phyloP scores from a whole-genome alignment of 129 eudicot genomes.

The Escallonia herrerae region DNA sequence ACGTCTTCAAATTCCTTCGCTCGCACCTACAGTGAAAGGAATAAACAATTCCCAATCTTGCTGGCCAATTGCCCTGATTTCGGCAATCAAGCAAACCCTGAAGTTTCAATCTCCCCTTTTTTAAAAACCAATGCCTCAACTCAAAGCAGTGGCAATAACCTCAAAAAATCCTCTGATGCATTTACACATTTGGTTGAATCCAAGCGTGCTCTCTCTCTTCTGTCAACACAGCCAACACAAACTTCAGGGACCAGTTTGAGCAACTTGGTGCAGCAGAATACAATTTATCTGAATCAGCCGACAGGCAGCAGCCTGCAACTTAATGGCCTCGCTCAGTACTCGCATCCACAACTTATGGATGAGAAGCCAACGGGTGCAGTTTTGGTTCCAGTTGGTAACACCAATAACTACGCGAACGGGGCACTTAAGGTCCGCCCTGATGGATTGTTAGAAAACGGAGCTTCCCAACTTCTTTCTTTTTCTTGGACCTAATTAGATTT shows the following conservation, averaged over 20 bases:
- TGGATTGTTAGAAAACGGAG: constrained; percentile 8
- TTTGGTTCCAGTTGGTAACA: neutral
- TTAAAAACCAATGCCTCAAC: neutral
- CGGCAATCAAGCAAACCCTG: neutral
- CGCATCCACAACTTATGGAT: constrained; percentile 1
- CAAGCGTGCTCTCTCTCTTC: constrained; percentile 24
- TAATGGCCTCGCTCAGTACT: neutral
- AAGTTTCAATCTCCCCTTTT: neutral
- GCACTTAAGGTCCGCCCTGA: constrained; percentile 2
- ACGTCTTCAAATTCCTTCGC: too few relatives aligned
- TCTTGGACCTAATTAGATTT: neutral
- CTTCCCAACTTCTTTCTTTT: neutral
- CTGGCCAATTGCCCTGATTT: neutral
- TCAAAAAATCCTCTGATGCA: neutral
- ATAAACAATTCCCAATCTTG: constrained; percentile 9
- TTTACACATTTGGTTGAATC: constrained; percentile 7
- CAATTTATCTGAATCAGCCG: neutral
- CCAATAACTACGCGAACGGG: neutral
- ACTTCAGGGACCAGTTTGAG: neutral
- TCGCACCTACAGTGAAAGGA: neutral
- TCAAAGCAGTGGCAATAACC: neutral
- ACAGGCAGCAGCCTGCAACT: constrained; percentile 1
- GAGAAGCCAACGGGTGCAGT: constrained; percentile 3
- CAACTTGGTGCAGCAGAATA: neutral
- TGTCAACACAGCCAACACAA: constrained; percentile 9